Evolutionary conservation across 129 eudicot species (phyloP).

Genomic region (Saussurea involucrata): DNA sequence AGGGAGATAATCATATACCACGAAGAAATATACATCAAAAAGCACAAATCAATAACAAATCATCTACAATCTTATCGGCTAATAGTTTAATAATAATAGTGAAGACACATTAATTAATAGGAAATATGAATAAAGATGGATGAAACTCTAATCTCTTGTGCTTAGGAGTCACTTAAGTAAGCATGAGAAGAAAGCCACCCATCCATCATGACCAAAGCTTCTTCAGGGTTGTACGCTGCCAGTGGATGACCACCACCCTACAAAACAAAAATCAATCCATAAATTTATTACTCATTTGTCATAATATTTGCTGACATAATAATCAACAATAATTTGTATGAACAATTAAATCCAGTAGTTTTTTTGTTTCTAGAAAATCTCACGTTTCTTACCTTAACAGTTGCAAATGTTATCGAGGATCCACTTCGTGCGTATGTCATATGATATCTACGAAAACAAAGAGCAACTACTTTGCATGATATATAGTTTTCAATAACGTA

Average conservation of each 20-base stretch:
- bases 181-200: constrained; percentile 10
- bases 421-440: constrained; percentile 1
- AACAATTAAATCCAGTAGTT: neutral
- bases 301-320: neutral
- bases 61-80: too few relatives aligned
- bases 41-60: too few relatives aligned
- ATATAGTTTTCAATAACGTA: neutral
- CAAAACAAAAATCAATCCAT: neutral
- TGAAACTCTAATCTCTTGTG: neutral
- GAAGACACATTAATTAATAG: too few relatives aligned
- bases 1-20: too few relatives aligned
- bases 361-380: neutral
- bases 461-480: neutral
- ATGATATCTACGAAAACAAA: constrained; percentile 13
- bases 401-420: constrained; percentile 9
- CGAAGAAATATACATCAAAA: too few relatives aligned
- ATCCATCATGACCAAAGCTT: constrained; percentile 11
- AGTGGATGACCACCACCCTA: constrained; percentile 21
- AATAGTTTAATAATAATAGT: too few relatives aligned
- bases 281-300: neutral
- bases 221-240: constrained; percentile 17
- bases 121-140: neutral
- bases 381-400: constrained; percentile 11
- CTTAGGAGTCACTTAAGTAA: constrained; percentile 13
- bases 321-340: too few relatives aligned